These are phyloP conservation scores for Sabuloglossum arenarium DNA, from an alignment of 495 filamentous ascomycete species.

Conservation along the genomic window DNA sequence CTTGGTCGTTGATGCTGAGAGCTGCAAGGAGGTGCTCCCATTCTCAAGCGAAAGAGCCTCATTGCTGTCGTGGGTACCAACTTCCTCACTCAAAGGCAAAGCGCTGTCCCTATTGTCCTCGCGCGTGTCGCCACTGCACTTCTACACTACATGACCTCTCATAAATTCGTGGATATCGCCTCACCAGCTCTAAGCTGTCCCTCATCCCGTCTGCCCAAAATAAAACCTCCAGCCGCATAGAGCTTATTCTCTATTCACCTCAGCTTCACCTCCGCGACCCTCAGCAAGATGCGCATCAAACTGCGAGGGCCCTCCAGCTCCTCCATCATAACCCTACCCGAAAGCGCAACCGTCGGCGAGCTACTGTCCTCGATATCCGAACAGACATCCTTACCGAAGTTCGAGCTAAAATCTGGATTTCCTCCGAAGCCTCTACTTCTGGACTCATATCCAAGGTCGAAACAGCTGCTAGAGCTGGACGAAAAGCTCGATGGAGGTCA, in stretches of 20 bases:
- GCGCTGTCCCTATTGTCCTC: too few species aligned
- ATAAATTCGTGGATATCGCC: too few species aligned
- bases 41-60: too few species aligned
- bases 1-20: too few species aligned
- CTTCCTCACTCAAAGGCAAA: too few species aligned
- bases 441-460: slow-evolving; percentile 23
- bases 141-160: too few species aligned
- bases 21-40: too few species aligned
- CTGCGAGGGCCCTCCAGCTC: slow-evolving; percentile 41
- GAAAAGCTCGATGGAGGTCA: slow-evolving; percentile 66
- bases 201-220: too few species aligned
- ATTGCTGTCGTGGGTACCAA: too few species aligned
- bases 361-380: slow-evolving; percentile 34
- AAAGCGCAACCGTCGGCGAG: slow-evolving; percentile 41
- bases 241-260: background rate
- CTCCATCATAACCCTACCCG: slow-evolving; percentile 39
- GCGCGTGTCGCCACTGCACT: too few species aligned
- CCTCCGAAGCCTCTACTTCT: slow-evolving; percentile 52
- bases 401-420: slow-evolving; percentile 76
- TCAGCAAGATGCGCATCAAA: slow-evolving; percentile 32
- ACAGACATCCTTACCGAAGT: slow-evolving; percentile 29
- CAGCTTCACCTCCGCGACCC: background rate
- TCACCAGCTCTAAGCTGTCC: too few species aligned
- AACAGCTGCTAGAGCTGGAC: slow-evolving; percentile 29
- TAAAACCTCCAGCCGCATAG: background rate